Conservation (phyloP, 2,329 filamentous ascomycete species). For the Trichoderma aggressivum region DNA sequence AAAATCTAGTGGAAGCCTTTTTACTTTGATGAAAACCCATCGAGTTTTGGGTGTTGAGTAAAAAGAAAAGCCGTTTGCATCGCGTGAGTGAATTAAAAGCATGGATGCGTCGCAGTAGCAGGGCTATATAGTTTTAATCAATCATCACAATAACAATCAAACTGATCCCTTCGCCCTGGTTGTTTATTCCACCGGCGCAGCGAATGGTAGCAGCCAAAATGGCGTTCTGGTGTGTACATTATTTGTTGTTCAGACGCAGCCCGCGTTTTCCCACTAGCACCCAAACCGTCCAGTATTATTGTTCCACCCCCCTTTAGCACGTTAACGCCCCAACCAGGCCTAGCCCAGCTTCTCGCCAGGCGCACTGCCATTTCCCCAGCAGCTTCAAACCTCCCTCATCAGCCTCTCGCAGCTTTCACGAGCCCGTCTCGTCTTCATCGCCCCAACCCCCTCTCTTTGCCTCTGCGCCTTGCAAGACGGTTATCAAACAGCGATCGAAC, state of each 20-base stretch:
- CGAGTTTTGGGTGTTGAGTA: background rate
- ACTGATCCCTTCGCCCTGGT: background rate
- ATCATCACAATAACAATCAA: background rate
- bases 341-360: slow-evolving; percentile 18
- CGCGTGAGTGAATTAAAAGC: background rate
- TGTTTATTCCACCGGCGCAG: background rate
- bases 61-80: background rate
- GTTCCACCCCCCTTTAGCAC: slow-evolving; percentile 19
- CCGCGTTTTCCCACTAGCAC: slow-evolving; percentile 4
- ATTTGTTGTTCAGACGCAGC: slow-evolving; percentile 17
- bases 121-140: background rate
- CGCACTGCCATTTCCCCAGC: slow-evolving; percentile 17
- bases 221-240: background rate
- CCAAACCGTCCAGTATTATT: slow-evolving; percentile 4
- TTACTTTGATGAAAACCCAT: background rate
- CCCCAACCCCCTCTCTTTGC: slow-evolving; percentile 14
- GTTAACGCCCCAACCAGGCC: slow-evolving; percentile 20
- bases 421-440: slow-evolving; percentile 22
- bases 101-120: background rate
- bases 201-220: slow-evolving; percentile 11
- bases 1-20: background rate
- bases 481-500: background rate
- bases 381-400: slow-evolving; percentile 30
- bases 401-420: slow-evolving; percentile 21
- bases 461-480: background rate